Percentiles rank a stretch among this genome's conserved stretches.
Conservation (phyloP, 345 rosid genomes). For the Excoecaria agallocha region DNA sequence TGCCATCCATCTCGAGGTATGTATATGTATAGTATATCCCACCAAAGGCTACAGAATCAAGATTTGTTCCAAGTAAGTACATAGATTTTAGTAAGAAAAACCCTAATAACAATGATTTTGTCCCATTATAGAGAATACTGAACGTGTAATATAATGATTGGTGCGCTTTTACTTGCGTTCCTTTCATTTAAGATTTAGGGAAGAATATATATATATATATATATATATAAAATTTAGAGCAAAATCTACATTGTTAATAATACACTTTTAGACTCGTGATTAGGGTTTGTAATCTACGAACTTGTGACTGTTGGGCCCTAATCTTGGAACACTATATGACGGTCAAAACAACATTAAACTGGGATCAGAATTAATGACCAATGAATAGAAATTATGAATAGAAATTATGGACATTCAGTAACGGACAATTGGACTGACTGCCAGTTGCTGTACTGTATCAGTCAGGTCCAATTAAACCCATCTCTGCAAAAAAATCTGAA, state of each 20-base stretch:
- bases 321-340: slow-evolving; percentile 10
- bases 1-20: slow-evolving; percentile 28
- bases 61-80: not conserved
- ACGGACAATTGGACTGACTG: not conserved
- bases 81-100: slow-evolving; percentile 9
- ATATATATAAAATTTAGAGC: not conserved
- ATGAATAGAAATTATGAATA: not conserved
- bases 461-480: slow-evolving; percentile 7
- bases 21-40: slow-evolving; percentile 10
- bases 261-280: slow-evolving; percentile 14
- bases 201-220: not conserved
- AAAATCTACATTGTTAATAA: not conserved
- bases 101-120: slow-evolving; percentile 26
- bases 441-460: slow-evolving; percentile 3
- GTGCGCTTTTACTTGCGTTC: slow-evolving; percentile 1
- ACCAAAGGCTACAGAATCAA: slow-evolving; percentile 16
- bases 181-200: slow-evolving; percentile 5
- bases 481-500: slow-evolving; percentile 20
- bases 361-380: no score
- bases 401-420: not conserved
- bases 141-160: slow-evolving; percentile 4
- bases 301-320: not conserved
- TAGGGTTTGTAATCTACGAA: slow-evolving; percentile 29
- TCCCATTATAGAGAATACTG: not conserved
- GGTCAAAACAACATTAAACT: slow-evolving; percentile 16